A percentile compares a stretch with the other conserved stretches of the same genome.
These are phyloP conservation scores for Bruguiera gymnorhiza DNA, from an alignment of 345 rosid species.

Conservation along the genomic window DNA sequence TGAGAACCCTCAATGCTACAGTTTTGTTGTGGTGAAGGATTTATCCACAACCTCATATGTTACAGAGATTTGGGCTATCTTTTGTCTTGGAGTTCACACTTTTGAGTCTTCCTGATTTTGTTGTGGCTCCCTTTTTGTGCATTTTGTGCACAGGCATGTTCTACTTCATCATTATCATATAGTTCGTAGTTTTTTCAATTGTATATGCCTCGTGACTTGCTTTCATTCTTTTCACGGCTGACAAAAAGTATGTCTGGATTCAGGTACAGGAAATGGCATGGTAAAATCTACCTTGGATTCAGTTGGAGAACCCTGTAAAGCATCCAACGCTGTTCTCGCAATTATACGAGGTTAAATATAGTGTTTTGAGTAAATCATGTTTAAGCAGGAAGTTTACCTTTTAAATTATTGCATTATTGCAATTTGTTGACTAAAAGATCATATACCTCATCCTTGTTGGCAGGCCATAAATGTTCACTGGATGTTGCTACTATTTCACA, in stretches of 20 bases:
- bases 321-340: slow-evolving; percentile 61
- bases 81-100: not conserved
- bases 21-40: not conserved
- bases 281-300: slow-evolving; percentile 73
- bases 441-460: slow-evolving; percentile 15
- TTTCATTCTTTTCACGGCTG: not conserved
- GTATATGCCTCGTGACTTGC: not conserved
- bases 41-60: not conserved
- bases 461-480: slow-evolving; percentile 68
- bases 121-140: not conserved
- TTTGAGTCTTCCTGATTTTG: not conserved
- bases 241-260: slow-evolving; percentile 16
- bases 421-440: slow-evolving; percentile 8
- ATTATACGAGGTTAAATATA: slow-evolving; percentile 69
- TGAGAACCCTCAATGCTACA: not conserved
- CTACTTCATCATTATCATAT: too few species aligned
- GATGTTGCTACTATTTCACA: slow-evolving; percentile 85
- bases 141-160: too few species aligned
- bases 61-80: too few species aligned
- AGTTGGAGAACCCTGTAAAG: slow-evolving; percentile 66
- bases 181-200: not conserved
- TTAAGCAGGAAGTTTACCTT: slow-evolving; percentile 3
- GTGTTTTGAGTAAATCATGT: slow-evolving; percentile 2
- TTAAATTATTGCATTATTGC: not conserved
- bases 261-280: slow-evolving; percentile 98